Evolutionary conservation across 768 basidiomycete genomes (phyloP).

Genomic region (Russula sp.): DNA sequence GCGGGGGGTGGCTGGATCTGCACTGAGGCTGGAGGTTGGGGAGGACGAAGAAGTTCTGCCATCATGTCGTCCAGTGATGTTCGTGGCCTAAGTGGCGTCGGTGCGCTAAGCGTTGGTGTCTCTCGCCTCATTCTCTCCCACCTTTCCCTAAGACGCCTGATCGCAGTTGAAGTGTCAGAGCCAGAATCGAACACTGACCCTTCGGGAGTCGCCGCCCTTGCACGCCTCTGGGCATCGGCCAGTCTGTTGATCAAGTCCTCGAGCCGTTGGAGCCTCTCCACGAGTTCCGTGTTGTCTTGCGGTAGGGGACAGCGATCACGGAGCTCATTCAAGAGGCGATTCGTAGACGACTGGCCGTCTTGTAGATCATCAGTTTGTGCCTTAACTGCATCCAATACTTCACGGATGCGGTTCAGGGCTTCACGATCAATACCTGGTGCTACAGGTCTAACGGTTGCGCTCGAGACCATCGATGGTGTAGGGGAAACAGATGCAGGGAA

Average conservation of each 20-base stretch:
- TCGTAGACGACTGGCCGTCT: slow-evolving; percentile 54
- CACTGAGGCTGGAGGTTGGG: slow-evolving; percentile 33
- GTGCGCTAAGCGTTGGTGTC: slow-evolving; percentile 36
- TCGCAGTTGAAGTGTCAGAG: slow-evolving; percentile 25
- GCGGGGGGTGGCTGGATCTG: slow-evolving; percentile 43
- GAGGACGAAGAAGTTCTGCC: slow-evolving; percentile 50
- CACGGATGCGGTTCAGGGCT: slow-evolving; percentile 41
- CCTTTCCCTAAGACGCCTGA: slow-evolving; percentile 26
- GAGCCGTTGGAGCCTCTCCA: slow-evolving; percentile 17
- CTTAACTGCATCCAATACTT: slow-evolving; percentile 49
- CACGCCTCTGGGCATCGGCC: slow-evolving; percentile 13
- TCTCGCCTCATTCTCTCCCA: slow-evolving; percentile 27
- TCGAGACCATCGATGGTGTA: slow-evolving; percentile 30
- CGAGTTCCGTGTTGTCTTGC: slow-evolving; percentile 31
- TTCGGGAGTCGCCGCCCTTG: slow-evolving; percentile 22
- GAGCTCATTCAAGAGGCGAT: slow-evolving; percentile 56
- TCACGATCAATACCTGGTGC: slow-evolving; percentile 27
- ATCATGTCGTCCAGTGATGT: slow-evolving; percentile 53
- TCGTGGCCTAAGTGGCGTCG: slow-evolving; percentile 37
- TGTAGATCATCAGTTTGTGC: slow-evolving; percentile 52
- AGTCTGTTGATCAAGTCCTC: slow-evolving; percentile 19
- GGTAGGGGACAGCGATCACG: slow-evolving; percentile 36
- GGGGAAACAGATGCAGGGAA: slow-evolving; percentile 29
- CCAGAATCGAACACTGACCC: slow-evolving; percentile 28
- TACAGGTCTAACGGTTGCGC: slow-evolving; percentile 30